Evolutionary conservation across 208 protist genomes (phyloP).

Genomic region (Leishmania arabica): DNA sequence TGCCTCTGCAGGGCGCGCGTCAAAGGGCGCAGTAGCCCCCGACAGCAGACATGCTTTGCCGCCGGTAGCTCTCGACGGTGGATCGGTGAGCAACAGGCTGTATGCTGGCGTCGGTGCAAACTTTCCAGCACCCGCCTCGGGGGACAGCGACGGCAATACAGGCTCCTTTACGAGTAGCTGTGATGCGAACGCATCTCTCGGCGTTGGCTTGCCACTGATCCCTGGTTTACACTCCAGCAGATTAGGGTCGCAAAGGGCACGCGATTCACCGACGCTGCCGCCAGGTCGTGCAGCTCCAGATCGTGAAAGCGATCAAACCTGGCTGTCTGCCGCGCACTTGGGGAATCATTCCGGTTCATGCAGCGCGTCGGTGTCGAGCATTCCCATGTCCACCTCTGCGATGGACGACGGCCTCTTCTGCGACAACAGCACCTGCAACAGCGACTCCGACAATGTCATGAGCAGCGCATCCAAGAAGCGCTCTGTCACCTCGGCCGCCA

Average conservation of each 20-base stretch:
- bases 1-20: neutral
- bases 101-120: no score
- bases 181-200: neutral
- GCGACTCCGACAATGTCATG: slow-evolving; percentile 16
- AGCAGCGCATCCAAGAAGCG: slow-evolving; percentile 1
- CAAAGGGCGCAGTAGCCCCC: neutral
- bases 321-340: neutral
- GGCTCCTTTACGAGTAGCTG: neutral
- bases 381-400: neutral
- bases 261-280: neutral
- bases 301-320: neutral
- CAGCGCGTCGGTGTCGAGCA: neutral
- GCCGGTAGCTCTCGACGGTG: neutral
- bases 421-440: neutral
- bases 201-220: neutral
- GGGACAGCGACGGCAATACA: neutral
- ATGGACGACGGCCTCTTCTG: neutral
- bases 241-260: neutral
- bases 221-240: neutral
- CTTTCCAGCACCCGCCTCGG: neutral
- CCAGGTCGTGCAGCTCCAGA: neutral
- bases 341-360: no score
- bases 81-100: neutral
- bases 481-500: slow-evolving; percentile 1
- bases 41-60: neutral